phyloP scores from a whole-genome alignment of 495 filamentous ascomycete species.

The Aspergillus hancockii region DNA sequence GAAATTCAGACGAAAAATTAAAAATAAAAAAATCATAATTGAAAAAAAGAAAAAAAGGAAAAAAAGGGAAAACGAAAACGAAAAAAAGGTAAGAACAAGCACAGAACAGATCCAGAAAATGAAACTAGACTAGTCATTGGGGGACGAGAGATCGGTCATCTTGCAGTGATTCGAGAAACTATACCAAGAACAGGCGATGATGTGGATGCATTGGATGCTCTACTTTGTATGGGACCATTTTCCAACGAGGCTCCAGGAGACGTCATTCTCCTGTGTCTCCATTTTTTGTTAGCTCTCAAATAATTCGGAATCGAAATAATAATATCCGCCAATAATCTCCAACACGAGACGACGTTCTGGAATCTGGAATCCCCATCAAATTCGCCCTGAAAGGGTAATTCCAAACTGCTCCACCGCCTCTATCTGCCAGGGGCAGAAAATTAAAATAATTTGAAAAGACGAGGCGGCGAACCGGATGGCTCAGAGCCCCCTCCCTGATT shows the following conservation, averaged over 20 bases:
- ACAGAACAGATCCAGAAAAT: conserved; percentile 7
- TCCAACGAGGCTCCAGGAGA: neutral
- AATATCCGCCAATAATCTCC: neutral
- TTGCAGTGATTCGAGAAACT: conserved; percentile 12
- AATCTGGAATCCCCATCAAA: conserved; percentile 17
- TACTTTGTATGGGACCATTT: conserved; percentile 3
- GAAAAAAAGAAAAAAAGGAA: neutral
- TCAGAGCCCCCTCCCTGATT: conserved; percentile 2
- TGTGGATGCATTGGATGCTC: conserved; percentile 6
- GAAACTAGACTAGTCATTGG: neutral
- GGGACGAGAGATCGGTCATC: conserved; percentile 15
- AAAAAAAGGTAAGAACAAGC: neutral
- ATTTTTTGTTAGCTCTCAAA: too few species aligned
- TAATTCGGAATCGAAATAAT: conserved; percentile 1
- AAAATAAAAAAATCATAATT: conserved; percentile 1
- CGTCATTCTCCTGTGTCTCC: conserved; percentile 1
- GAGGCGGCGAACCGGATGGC: conserved; percentile 26
- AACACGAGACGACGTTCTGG: conserved; percentile 1
- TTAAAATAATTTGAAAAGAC: conserved; percentile 12
- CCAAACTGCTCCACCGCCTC: conserved; percentile 7
- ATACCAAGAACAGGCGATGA: conserved; percentile 1
- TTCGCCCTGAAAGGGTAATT: neutral
- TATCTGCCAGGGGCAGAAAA: conserved; percentile 20
- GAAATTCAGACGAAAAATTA: conserved; percentile 6
- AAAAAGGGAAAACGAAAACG: too few species aligned